Evolutionary conservation across 305 asterid species (phyloP).

Genomic region (Solanum hybrid): DNA sequence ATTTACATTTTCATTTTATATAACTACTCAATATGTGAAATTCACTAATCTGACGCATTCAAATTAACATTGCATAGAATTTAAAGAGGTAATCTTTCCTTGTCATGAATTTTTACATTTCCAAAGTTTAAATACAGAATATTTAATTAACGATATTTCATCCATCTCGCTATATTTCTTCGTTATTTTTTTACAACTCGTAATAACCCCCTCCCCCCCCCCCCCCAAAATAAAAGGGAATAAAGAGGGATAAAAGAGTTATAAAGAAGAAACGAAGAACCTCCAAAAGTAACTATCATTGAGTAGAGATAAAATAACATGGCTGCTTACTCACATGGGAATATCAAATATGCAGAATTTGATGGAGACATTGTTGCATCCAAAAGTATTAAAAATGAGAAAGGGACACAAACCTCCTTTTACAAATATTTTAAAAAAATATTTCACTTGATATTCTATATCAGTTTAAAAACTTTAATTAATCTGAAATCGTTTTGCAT

Average conservation of each 20-base stretch:
- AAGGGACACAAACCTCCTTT: neutral
- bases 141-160: neutral
- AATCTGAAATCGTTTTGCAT: neutral
- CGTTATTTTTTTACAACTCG: neutral
- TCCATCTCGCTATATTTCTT: neutral
- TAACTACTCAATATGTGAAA: neutral
- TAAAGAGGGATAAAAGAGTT: neutral
- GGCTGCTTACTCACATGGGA: neutral
- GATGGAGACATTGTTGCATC: neutral
- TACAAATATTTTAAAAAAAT: neutral
- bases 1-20: neutral
- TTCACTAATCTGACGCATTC: neutral
- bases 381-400: neutral
- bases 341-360: neutral
- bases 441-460: neutral
- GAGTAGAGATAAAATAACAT: neutral
- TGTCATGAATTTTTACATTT: neutral
- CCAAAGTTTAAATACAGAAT: neutral
- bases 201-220: neutral
- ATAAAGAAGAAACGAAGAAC: neutral
- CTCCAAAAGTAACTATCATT: neutral
- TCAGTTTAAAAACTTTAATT: fast-evolving
- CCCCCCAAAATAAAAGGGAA: neutral
- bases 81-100: neutral
- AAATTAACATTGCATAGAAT: neutral